Base-by-base conservation (phyloP, 768 basidiomycete genomes). In the Austroboletus eburneus region DNA sequence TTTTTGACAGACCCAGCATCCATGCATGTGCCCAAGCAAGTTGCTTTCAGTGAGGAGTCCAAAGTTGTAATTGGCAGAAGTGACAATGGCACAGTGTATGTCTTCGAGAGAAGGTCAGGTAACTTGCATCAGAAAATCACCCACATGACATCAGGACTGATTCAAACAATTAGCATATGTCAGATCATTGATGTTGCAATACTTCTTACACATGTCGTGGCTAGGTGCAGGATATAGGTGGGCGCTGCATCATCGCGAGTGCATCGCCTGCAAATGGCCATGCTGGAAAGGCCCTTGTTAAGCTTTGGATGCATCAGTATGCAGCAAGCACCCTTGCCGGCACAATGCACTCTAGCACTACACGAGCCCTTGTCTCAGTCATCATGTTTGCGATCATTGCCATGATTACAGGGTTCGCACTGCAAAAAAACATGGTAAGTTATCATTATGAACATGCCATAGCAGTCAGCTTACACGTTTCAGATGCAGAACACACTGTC, bases 21-120 rank as follows among this genome's bases (percentile, higher is more conserved):
- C 1, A 41, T 51, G 5, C 21, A 16, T 2, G 17, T 54, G 0
- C 45, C 42, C 2, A 54, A 51, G 12, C 52, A 54, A 34, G 52
- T 54, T 4, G 20, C 39, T 2, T 54, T 54, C 21, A 30, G 42
- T 5, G 45, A 54, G 13, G 49, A 51, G 1, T 9, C 38, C 8
- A 54, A 27, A 12, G 38, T 51, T 3, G 18, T 54, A 6, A 32
- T 54, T 14, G 35, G 49, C 2, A 35, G 52, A 4, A 51, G 52
- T 18, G 45, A 54, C 17, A 14, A 17, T 22, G 24, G 52, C 1
- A 14, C 14, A 0, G 43, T 54, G 1, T 51, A 51, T 5, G 8
- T 54, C 3, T 54, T 51, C 5, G 42, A 54, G 1, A 43, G 45
- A 18, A 40, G 32, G 20, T 8, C 42, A 8, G 45, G 52, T 27